phyloP scores from a whole-genome alignment of 345 rosid genomes.

The Raphanus raphanistrum region DNA sequence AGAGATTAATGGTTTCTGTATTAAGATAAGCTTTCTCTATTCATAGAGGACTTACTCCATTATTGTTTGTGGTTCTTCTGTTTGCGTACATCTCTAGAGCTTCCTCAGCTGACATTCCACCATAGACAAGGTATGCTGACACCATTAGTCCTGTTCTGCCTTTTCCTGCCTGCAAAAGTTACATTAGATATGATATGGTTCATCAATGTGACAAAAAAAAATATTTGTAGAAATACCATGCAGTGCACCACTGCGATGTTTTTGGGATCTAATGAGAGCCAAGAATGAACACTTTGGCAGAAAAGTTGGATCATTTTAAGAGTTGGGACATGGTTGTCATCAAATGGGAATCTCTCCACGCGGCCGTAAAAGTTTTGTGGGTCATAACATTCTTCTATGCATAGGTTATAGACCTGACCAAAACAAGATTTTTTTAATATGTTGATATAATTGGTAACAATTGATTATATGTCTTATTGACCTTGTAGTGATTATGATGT shows the following conservation, averaged over 20 bases:
- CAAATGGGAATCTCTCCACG: conserved; percentile 80
- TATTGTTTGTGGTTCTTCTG: conserved; percentile 86
- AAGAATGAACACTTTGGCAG: conserved; percentile 79
- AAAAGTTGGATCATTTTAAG: conserved; percentile 70
- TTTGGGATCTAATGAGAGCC: conserved; percentile 71
- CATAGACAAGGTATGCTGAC: conserved; percentile 76
- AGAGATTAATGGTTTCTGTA: background rate
- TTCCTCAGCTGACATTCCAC: conserved; percentile 79
- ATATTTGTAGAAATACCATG: conserved; percentile 55
- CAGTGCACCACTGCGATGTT: conserved; percentile 85
- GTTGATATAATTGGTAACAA: background rate
- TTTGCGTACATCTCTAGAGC: conserved; percentile 85
- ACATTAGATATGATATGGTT: conserved; percentile 14
- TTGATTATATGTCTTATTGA: conserved; percentile 13
- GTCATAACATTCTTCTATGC: conserved; percentile 81
- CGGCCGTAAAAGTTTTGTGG: conserved; percentile 74
- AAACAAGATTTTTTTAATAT: background rate
- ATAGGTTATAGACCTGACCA: conserved; percentile 71
- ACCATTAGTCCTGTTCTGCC: conserved; percentile 96
- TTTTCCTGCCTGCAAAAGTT: conserved; percentile 78
- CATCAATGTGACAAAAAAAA: background rate
- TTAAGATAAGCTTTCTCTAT: background rate
- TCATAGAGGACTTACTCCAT: conserved; percentile 64
- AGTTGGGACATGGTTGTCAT: conserved; percentile 93
- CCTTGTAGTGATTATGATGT: conserved; percentile 81